phyloP scores from a whole-genome alignment of 768 basidiomycete species.

The Suillus subalutaceus region DNA sequence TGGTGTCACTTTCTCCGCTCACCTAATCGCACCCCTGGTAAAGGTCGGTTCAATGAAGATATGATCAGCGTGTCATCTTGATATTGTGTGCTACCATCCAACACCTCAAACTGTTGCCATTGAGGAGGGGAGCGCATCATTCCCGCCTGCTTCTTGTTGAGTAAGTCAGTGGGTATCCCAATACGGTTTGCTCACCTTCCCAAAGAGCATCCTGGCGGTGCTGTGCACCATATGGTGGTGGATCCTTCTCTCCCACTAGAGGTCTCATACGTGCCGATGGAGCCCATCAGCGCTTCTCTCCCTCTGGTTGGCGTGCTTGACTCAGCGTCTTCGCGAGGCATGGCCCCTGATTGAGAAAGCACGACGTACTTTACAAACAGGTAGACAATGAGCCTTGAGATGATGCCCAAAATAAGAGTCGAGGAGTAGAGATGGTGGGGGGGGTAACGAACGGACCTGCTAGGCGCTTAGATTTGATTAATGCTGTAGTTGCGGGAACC shows the following conservation, averaged over 20 bases:
- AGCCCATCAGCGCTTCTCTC: background rate
- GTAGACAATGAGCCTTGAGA: background rate
- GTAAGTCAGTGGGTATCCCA: background rate
- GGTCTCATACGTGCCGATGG: background rate
- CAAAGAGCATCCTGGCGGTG: background rate
- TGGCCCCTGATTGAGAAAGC: background rate
- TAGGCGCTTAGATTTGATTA: too few relatives aligned
- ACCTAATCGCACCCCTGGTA: constrained; percentile 2
- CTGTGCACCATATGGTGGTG: background rate
- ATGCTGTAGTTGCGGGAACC: background rate
- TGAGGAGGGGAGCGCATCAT: background rate
- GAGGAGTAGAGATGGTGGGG: background rate
- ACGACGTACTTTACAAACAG: background rate
- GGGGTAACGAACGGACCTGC: background rate
- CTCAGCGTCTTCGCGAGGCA: background rate
- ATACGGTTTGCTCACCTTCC: background rate
- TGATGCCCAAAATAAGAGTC: background rate
- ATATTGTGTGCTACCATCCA: background rate
- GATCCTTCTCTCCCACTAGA: background rate
- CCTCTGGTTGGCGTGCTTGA: background rate
- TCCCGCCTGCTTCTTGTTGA: background rate
- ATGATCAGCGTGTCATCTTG: background rate
- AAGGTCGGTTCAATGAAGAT: background rate
- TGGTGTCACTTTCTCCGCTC: background rate
- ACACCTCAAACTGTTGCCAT: background rate